These are phyloP conservation scores for Grifola frondosa DNA, from an alignment of 1,284 basidiomycete genomes.

Conservation along the genomic window DNA sequence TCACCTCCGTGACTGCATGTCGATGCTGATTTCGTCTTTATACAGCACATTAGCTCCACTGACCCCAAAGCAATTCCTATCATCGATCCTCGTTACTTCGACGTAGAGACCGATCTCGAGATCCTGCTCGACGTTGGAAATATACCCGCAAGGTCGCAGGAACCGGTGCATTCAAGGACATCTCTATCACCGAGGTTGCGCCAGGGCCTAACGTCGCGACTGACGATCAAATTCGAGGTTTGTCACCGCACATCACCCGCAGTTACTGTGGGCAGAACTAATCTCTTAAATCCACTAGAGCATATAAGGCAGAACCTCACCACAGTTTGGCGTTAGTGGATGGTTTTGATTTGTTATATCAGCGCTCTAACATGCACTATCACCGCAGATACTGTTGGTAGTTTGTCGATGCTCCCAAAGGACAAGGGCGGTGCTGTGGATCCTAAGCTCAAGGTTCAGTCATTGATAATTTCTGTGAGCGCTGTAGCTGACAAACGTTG, in stretches of 20 bases:
- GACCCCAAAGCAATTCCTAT: slow-evolving; percentile 38
- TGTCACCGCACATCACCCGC: neutral
- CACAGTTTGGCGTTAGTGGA: slow-evolving; percentile 16
- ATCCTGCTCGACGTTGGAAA: slow-evolving; percentile 41
- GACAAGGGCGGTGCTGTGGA: slow-evolving; percentile 58
- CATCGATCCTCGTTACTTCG: slow-evolving; percentile 44
- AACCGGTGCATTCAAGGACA: slow-evolving; percentile 6
- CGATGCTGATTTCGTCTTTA: neutral
- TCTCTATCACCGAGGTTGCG: slow-evolving; percentile 10
- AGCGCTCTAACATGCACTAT: neutral
- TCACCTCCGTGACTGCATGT: neutral
- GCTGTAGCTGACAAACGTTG: neutral
- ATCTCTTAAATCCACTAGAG: slow-evolving; percentile 1
- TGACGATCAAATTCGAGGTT: slow-evolving; percentile 14
- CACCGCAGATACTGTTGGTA: slow-evolving; percentile 28
- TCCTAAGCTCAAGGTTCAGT: slow-evolving; percentile 44
- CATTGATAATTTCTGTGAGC: neutral
- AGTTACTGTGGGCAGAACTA: neutral
- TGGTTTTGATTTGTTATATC: slow-evolving; percentile 1
- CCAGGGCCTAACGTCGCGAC: slow-evolving; percentile 10
- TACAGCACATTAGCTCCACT: slow-evolving; percentile 32
- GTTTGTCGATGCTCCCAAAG: slow-evolving; percentile 52
- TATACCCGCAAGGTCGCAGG: slow-evolving; percentile 26
- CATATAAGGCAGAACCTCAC: slow-evolving; percentile 6
- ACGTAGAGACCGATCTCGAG: slow-evolving; percentile 34